Evolutionary conservation across 371 early-diverging fungal species (phyloP).

Genomic region (Mortierella sp.): DNA sequence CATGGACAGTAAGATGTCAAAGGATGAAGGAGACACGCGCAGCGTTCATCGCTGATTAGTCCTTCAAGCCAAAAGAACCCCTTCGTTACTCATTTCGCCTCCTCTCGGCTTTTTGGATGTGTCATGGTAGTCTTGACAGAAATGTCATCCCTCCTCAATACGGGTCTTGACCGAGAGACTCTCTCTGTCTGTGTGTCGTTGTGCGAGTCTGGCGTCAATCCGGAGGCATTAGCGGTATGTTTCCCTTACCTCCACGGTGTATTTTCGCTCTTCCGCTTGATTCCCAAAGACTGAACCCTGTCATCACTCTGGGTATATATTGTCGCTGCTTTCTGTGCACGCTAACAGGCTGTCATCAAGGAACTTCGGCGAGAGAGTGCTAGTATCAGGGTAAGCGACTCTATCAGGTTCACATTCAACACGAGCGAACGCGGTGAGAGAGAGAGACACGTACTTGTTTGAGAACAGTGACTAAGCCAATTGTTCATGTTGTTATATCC

Average conservation of each 20-base stretch:
- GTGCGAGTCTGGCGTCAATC: constrained; percentile 83
- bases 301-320: background rate
- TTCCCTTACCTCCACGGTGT: background rate
- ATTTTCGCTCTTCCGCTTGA: background rate
- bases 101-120: background rate
- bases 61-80: background rate
- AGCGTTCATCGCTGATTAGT: background rate
- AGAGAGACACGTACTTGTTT: no score
- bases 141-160: constrained; percentile 74
- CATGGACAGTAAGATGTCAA: constrained; percentile 42
- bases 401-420: no score
- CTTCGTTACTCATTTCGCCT: background rate
- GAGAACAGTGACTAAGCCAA: no score
- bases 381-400: constrained; percentile 17
- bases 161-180: constrained; percentile 78
- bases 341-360: constrained; percentile 67
- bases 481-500: no score
- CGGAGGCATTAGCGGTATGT: constrained; percentile 82
- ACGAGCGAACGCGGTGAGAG: no score
- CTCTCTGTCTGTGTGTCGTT: constrained; percentile 77
- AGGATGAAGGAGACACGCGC: background rate
- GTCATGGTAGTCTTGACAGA: constrained; percentile 65
- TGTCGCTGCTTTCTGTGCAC: background rate
- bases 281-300: no score
- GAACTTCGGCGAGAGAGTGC: constrained; percentile 68